Evolutionary conservation across 768 basidiomycete species (phyloP).

Genomic region (Trametes cinnabarina): DNA sequence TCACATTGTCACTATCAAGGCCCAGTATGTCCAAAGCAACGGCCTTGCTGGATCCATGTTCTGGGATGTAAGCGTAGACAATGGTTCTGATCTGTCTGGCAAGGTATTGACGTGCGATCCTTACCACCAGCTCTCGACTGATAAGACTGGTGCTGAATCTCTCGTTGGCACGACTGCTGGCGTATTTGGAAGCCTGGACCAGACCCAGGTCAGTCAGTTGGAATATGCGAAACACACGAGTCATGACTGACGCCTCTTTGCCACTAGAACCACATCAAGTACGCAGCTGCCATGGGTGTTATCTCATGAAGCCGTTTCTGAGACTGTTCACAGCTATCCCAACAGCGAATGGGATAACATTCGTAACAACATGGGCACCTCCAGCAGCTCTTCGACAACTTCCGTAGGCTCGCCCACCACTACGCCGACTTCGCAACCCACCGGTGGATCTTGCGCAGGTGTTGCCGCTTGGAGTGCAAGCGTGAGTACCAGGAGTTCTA

Average conservation of each 20-base stretch:
- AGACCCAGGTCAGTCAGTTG: constrained; percentile 35
- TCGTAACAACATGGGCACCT: constrained; percentile 54
- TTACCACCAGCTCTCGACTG: constrained; percentile 46
- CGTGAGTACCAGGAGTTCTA: constrained; percentile 26
- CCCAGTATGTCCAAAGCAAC: constrained; percentile 61
- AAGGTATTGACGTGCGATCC: not conserved
- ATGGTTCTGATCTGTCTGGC: no score
- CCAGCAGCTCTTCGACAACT: constrained; percentile 23
- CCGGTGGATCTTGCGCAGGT: constrained; percentile 34
- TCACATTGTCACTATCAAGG: constrained; percentile 62
- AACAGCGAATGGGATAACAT: constrained; percentile 73
- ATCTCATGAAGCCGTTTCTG: not conserved
- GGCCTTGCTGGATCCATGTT: constrained; percentile 71
- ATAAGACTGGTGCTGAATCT: constrained; percentile 55
- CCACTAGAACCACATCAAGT: constrained; percentile 54
- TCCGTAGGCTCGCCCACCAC: constrained; percentile 20
- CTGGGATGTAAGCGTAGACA: constrained; percentile 49
- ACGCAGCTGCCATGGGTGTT: not conserved
- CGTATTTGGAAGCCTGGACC: constrained; percentile 54
- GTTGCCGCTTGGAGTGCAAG: constrained; percentile 48
- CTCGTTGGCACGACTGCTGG: constrained; percentile 51
- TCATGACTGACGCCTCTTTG: not conserved
- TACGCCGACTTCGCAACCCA: not conserved
- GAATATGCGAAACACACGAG: not conserved
- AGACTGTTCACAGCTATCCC: constrained; percentile 41